Percentiles rank a stretch among this genome's conserved stretches.
phyloP scores from a whole-genome alignment of 1,139 yeast species.

The Taiozyma sp. region DNA sequence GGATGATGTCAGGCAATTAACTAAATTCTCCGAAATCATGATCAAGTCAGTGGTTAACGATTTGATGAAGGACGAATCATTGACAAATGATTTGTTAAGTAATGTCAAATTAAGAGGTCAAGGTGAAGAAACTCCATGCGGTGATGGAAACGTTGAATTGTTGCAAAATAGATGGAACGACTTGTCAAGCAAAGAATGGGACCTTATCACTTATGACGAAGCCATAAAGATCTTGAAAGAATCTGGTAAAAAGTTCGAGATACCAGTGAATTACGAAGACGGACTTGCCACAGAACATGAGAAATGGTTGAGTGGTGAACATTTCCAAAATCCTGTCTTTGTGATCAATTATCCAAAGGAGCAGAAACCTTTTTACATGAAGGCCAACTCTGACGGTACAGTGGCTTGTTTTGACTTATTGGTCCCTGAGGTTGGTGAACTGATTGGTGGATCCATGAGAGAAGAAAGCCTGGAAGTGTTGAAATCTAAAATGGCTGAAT shows the following conservation, averaged over 20 bases:
- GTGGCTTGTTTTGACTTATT: conserved; percentile 90
- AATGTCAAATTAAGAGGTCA: conserved; percentile 28
- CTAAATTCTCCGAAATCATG: conserved; percentile 67
- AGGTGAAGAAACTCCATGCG: neutral
- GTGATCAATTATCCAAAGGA: conserved; percentile 81
- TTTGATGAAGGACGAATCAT: conserved; percentile 31
- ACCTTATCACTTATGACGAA: conserved; percentile 64
- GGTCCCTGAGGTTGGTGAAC: conserved; percentile 90
- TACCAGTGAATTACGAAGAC: conserved; percentile 60
- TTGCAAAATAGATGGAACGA: conserved; percentile 28
- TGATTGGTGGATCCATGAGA: conserved; percentile 93
- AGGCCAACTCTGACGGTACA: conserved; percentile 44
- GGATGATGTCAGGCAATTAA: conserved; percentile 52
- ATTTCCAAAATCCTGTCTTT: conserved; percentile 74
- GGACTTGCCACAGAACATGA: conserved; percentile 83
- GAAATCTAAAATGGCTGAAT: conserved; percentile 40
- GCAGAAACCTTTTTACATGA: conserved; percentile 93
- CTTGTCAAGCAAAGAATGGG: conserved; percentile 46
- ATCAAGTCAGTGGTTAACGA: conserved; percentile 46
- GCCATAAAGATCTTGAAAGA: conserved; percentile 56
- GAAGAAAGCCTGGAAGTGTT: conserved; percentile 59
- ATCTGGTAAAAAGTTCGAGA: conserved; percentile 27
- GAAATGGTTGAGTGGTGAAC: conserved; percentile 75
- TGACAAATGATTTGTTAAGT: conserved; percentile 39
- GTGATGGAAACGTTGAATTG: conserved; percentile 15